Evolutionary conservation across 2,329 filamentous ascomycete species (phyloP).

Genomic region (Ophiostoma quercus): DNA sequence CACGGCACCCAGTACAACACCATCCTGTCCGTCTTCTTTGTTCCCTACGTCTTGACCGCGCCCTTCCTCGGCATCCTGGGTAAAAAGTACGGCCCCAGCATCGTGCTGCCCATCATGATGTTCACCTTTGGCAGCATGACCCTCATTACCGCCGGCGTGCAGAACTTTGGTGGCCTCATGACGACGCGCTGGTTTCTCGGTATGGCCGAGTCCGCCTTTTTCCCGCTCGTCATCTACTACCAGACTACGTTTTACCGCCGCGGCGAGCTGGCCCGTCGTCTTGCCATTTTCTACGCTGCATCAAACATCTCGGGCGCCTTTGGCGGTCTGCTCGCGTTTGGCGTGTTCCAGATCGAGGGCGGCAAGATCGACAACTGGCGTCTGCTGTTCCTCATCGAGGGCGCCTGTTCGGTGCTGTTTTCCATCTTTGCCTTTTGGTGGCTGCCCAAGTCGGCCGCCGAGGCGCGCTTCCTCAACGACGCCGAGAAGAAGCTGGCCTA

Average conservation of each 20-base stretch:
- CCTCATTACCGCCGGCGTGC: slow-evolving; percentile 50
- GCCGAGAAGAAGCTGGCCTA: slow-evolving; percentile 65
- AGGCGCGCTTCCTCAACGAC: slow-evolving; percentile 56
- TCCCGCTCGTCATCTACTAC: slow-evolving; percentile 35
- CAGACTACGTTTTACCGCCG: slow-evolving; percentile 67
- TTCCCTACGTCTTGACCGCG: slow-evolving; percentile 68
- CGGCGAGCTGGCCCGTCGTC: slow-evolving; percentile 62
- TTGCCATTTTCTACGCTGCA: slow-evolving; percentile 55
- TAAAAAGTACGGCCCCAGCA: slow-evolving; percentile 63
- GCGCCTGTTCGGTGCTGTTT: slow-evolving; percentile 54
- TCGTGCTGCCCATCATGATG: slow-evolving; percentile 67
- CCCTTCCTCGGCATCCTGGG: slow-evolving; percentile 56
- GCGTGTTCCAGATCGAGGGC: slow-evolving; percentile 45
- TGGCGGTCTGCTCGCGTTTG: slow-evolving; percentile 36
- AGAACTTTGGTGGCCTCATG: slow-evolving; percentile 29
- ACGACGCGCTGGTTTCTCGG: slow-evolving; percentile 60
- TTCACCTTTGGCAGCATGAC: slow-evolving; percentile 60
- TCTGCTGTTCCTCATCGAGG: slow-evolving; percentile 52
- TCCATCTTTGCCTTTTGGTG: slow-evolving; percentile 63
- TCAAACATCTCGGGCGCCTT: slow-evolving; percentile 28
- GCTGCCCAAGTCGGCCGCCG: slow-evolving; percentile 57
- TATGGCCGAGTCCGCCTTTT: slow-evolving; percentile 42
- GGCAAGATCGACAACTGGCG: slow-evolving; percentile 41
- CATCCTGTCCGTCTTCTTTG: slow-evolving; percentile 66
- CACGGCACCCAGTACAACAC: slow-evolving; percentile 53